A percentile compares a stretch with the other conserved stretches of the same genome.
phyloP scores from a whole-genome alignment of 2,329 filamentous ascomycete genomes.

The Calonectria naviculata region DNA sequence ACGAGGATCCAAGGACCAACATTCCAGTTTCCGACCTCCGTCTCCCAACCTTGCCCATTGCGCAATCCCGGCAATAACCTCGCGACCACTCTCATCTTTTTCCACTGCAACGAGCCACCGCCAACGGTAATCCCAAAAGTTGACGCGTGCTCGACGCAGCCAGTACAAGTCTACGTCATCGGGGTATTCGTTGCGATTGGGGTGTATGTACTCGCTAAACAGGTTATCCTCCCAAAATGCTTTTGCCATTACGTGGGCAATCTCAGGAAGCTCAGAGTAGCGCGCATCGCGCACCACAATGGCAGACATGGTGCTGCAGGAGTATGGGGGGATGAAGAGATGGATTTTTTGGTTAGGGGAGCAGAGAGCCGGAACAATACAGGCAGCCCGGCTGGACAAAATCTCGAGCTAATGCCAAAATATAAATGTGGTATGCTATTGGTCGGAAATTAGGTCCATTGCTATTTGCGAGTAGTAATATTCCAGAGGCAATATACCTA shows the following conservation, averaged over 20 bases:
- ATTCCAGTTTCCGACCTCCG: conserved; percentile 25
- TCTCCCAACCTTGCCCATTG: conserved; percentile 35
- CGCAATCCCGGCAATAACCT: conserved; percentile 27
- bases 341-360: too few species aligned
- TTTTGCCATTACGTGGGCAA: conserved; percentile 43
- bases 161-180: conserved; percentile 45
- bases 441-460: too few species aligned
- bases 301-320: conserved; percentile 21
- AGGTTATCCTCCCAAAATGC: conserved; percentile 49
- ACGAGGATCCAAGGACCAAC: conserved; percentile 27
- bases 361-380: too few species aligned
- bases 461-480: too few species aligned
- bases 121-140: conserved; percentile 43
- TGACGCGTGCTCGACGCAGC: conserved; percentile 39
- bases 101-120: conserved; percentile 41
- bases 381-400: too few species aligned
- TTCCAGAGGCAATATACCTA: neutral
- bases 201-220: conserved; percentile 48
- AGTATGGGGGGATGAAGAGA: too few species aligned
- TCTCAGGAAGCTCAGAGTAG: conserved; percentile 40
- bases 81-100: conserved; percentile 24
- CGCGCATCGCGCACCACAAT: conserved; percentile 26
- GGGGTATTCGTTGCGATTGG: conserved; percentile 45
- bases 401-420: too few species aligned
- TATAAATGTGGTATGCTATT: too few species aligned